Evolutionary conservation across 345 rosid genomes (phyloP).

Genomic region (Heritiera littoralis): DNA sequence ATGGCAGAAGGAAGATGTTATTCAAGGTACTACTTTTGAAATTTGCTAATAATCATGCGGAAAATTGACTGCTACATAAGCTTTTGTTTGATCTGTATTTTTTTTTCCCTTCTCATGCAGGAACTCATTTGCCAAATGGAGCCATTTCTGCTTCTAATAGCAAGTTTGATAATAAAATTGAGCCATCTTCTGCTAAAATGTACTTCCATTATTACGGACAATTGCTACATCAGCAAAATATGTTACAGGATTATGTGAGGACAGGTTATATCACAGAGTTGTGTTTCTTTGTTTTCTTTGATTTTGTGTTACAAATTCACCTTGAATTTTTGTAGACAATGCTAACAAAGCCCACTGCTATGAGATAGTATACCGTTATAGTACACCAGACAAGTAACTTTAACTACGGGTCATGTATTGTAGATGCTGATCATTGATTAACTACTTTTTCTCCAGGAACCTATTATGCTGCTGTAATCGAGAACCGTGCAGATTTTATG

Average conservation of each 20-base stretch:
- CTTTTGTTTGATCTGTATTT: constrained; percentile 22
- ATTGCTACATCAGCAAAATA: constrained; percentile 94
- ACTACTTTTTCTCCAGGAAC: constrained; percentile 61
- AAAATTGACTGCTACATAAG: constrained; percentile 4
- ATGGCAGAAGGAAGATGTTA: constrained; percentile 63
- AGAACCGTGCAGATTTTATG: constrained; percentile 83
- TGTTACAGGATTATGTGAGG: constrained; percentile 98
- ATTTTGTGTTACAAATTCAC: background rate
- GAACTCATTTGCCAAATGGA: constrained; percentile 51
- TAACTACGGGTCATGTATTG: background rate
- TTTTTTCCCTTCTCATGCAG: constrained; percentile 41
- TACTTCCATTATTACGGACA: constrained; percentile 98
- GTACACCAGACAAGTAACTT: background rate
- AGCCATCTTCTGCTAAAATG: constrained; percentile 94
- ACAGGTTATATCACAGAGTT: constrained; percentile 60
- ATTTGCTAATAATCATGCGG: constrained; percentile 24
- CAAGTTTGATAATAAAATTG: constrained; percentile 92
- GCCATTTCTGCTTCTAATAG: constrained; percentile 47
- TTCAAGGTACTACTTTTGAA: constrained; percentile 59
- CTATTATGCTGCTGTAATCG: constrained; percentile 96
- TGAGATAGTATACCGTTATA: background rate
- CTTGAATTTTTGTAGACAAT: constrained; percentile 1
- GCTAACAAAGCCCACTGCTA: background rate
- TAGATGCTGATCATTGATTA: background rate
- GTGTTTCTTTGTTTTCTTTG: constrained; percentile 15